These are phyloP conservation scores for Capsicum rhomboideum DNA, from an alignment of 257 asterid genomes.

Conservation along the genomic window DNA sequence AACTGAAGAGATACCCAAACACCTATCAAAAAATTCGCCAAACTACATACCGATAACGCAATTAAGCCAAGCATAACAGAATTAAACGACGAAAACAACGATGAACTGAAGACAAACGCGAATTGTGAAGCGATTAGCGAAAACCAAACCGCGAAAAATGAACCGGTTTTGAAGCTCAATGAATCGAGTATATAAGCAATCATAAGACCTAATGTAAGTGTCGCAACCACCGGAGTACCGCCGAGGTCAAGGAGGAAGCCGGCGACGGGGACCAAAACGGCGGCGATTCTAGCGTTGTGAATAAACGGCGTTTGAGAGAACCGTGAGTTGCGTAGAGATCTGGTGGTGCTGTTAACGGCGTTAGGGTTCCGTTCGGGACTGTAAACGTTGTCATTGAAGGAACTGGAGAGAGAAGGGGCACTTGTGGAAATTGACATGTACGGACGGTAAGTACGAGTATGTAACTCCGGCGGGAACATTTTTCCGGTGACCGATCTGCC, in stretches of 20 bases:
- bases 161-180: constrained; percentile 72
- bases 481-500: constrained; percentile 20
- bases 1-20: constrained; percentile 96
- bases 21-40: constrained; percentile 78
- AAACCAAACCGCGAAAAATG: constrained; percentile 88
- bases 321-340: constrained; percentile 49
- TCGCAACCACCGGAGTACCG: constrained; percentile 84
- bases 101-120: constrained; percentile 71
- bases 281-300: constrained; percentile 76
- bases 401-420: constrained; percentile 57
- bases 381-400: constrained; percentile 33
- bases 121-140: constrained; percentile 79
- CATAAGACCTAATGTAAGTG: constrained; percentile 73
- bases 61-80: constrained; percentile 43
- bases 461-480: constrained; percentile 96
- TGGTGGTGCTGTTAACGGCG: constrained; percentile 10
- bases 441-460: constrained; percentile 82
- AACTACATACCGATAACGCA: constrained; percentile 59
- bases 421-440: constrained; percentile 64
- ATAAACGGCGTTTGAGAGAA: constrained; percentile 55
- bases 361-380: constrained; percentile 45
- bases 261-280: constrained; percentile 77
- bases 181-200: constrained; percentile 86
- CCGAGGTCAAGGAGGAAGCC: constrained; percentile 95
- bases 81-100: constrained; percentile 47